Conservation (phyloP, 495 filamentous ascomycete genomes). For the Aspergillus coremiiformis region DNA sequence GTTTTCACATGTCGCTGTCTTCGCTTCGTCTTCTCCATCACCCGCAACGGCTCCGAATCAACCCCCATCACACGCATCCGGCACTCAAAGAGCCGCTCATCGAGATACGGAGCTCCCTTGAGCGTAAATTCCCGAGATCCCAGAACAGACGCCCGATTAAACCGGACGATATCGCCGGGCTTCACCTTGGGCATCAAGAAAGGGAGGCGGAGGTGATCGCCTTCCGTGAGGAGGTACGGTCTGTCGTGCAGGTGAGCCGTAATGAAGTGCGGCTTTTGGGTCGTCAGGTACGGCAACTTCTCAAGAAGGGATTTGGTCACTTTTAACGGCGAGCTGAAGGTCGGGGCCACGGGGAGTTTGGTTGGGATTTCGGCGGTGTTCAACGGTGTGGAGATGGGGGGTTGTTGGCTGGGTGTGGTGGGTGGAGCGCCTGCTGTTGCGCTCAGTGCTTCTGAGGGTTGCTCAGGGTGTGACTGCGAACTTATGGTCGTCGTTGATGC, state of each 20-base stretch:
- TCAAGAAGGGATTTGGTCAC: constrained; percentile 52
- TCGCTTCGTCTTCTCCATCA: constrained; percentile 90
- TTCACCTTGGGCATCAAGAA: constrained; percentile 81
- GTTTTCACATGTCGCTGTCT: constrained; percentile 66
- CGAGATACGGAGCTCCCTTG: constrained; percentile 66
- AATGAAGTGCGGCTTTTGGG: constrained; percentile 80
- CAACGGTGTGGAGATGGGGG: constrained; percentile 9
- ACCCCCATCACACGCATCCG: constrained; percentile 77
- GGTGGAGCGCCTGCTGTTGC: constrained; percentile 25
- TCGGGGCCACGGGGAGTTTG: constrained; percentile 32
- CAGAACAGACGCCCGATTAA: constrained; percentile 71
- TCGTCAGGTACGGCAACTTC: constrained; percentile 67
- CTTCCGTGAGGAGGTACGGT: constrained; percentile 83
- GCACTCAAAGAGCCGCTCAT: constrained; percentile 77
- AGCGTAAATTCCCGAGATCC: constrained; percentile 89
- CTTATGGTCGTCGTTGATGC: constrained; percentile 8
- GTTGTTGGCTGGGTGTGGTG: constrained; percentile 11
- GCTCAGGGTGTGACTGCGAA: constrained; percentile 1
- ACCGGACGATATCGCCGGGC: constrained; percentile 75
- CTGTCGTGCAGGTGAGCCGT: constrained; percentile 76
- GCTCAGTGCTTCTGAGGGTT: constrained; percentile 26
- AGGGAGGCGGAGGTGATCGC: constrained; percentile 85
- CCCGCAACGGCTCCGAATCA: constrained; percentile 78
- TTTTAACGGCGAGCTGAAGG: constrained; percentile 31
- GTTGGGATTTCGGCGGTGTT: constrained; percentile 20